Base-by-base conservation (phyloP, 176 grass and related monocot genomes). In the Poa pratensis region DNA sequence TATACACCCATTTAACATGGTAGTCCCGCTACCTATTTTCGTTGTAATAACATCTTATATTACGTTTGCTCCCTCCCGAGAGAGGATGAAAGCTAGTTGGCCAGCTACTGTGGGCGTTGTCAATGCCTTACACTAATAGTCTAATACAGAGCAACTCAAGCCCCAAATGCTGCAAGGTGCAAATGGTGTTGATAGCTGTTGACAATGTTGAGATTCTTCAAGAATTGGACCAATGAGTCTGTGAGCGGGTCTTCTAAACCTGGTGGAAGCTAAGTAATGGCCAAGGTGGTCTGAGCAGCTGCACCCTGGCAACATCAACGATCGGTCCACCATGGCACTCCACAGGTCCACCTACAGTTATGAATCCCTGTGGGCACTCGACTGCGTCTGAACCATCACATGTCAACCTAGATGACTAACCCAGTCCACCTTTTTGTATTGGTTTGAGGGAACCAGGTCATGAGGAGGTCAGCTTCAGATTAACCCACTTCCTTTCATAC, bases 41-140 rank as follows among this genome's bases (percentile, higher is more conserved):
- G 42, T 43, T 43, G 42, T 43, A 43, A 43, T 43, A 43, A 43
- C 42, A 43, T 43, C 42, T 43, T 43, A 43, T 43, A 43, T 43
- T 43, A 43, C 42, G 8, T 43, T 43, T 75, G 73, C 48, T 34
- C 73, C 48, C 48, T 75, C 26, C 48, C 18, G 23, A 52, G 16
- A 49, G 16, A 51, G 72, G 8, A 16, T 73, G 43, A 28, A 73
- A 73, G 70, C 46, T 75, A 50, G 26, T 75, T 75, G 26, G 46
- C 72, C 72, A 75, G 48, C 46, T 53, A 75, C 26, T 75, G 26
- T 75, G 24, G 24, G 48, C 7, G 7, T 53, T 75, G 26, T 18
- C 24, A 32, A 52, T 75, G 48, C 53, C 17, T 1, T 5, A 52
- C 7, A 51, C 72, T 51, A 49, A n/a, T n/a, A n/a, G n/a, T n/a